Evolutionary conservation across 352 stramenopile species (phyloP).

Genomic region (Globisporangium mamillatum): DNA sequence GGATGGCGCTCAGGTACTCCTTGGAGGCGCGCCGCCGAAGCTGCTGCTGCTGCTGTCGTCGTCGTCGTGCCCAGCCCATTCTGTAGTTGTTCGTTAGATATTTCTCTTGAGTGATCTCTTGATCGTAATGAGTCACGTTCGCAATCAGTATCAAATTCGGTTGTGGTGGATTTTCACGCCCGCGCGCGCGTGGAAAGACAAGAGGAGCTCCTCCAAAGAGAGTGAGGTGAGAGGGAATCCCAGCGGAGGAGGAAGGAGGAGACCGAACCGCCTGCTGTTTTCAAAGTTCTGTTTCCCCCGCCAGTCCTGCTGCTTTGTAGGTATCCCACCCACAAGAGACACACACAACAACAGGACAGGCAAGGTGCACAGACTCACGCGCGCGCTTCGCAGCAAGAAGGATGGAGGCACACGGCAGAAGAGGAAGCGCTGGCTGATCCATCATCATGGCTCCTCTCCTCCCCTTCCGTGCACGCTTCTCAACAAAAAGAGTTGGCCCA

Average conservation of each 20-base stretch:
- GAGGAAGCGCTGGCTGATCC: neutral
- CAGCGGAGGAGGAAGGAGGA: neutral
- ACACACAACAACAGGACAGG: neutral
- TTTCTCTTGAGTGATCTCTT: neutral
- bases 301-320: neutral
- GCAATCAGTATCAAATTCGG: slow-evolving; percentile 16
- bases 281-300: slow-evolving; percentile 1
- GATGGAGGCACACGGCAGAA: neutral
- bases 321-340: slow-evolving; percentile 2
- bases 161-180: slow-evolving; percentile 14
- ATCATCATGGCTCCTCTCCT: slow-evolving; percentile 1
- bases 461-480: neutral
- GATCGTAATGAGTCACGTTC: slow-evolving; percentile 5
- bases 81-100: neutral
- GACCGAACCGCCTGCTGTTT: neutral
- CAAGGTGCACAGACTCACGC: neutral
- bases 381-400: neutral
- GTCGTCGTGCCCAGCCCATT: slow-evolving; percentile 19
- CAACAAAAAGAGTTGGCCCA: neutral
- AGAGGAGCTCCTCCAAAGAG: neutral
- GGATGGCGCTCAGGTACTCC: neutral
- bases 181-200: neutral
- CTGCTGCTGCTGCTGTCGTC: slow-evolving; percentile 22
- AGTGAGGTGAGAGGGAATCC: neutral
- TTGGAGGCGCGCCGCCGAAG: slow-evolving; percentile 16